Conservation (phyloP, 106 monocot species). For the Acorus calamus region DNA sequence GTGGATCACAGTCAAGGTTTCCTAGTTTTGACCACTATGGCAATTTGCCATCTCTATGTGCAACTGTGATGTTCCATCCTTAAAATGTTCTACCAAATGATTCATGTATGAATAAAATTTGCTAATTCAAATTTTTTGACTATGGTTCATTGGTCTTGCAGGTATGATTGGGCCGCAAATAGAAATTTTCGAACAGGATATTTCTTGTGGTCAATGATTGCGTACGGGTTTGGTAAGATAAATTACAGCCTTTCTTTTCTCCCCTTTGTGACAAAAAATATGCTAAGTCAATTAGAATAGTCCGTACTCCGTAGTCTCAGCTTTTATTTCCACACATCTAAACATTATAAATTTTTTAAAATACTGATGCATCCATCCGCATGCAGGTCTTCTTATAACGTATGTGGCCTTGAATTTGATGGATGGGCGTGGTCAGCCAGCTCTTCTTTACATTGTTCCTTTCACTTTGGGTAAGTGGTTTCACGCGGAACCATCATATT, state of each 20-base stretch:
- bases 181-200: slow-evolving; percentile 77
- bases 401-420: slow-evolving; percentile 68
- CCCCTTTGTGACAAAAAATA: no score
- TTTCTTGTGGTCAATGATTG: slow-evolving; percentile 93
- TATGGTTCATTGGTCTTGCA: slow-evolving; percentile 12
- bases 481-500: neutral
- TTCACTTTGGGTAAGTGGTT: slow-evolving; percentile 40
- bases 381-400: slow-evolving; percentile 60
- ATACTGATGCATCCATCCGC: neutral
- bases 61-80: no score
- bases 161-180: slow-evolving; percentile 88
- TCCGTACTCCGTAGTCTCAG: no score
- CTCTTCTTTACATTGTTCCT: slow-evolving; percentile 70
- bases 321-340: neutral
- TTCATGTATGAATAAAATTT: no score
- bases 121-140: no score
- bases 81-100: neutral
- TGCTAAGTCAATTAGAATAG: no score
- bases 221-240: slow-evolving; percentile 77
- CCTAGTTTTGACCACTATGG: no score
- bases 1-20: no score
- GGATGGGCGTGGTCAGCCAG: slow-evolving; percentile 75
- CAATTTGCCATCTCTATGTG: no score
- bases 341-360: neutral
- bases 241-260: no score